Percentiles rank a stretch among this genome's conserved stretches.
Evolutionary conservation across 1,139 yeast species (phyloP).

Genomic region (Zygosaccharomyces pseudobailii): DNA sequence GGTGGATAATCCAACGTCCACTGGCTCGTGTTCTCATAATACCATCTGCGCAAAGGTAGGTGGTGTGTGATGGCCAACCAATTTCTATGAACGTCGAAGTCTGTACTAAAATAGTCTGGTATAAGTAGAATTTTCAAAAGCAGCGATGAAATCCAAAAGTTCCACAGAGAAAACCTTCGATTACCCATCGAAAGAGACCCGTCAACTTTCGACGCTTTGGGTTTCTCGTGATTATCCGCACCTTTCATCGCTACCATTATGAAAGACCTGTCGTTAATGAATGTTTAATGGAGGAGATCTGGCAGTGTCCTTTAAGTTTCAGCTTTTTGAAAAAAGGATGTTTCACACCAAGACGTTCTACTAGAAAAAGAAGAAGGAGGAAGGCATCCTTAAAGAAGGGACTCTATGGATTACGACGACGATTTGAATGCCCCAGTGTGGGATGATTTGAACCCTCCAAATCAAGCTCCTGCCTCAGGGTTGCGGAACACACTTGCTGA

Average conservation of each 20-base stretch:
- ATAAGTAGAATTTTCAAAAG: conserved; percentile 47
- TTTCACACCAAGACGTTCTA: not conserved
- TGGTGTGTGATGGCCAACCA: conserved; percentile 89
- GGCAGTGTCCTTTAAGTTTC: not conserved
- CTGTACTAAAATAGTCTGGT: conserved; percentile 49
- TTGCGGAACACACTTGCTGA: conserved; percentile 21
- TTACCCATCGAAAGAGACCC: conserved; percentile 7
- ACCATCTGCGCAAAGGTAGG: conserved; percentile 81
- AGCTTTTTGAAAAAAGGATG: not conserved
- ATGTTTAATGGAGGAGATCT: too few species aligned
- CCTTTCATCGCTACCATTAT: not conserved
- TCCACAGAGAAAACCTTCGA: conserved; percentile 50
- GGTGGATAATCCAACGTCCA: conserved; percentile 99
- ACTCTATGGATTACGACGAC: conserved; percentile 24
- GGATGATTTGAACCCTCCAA: conserved; percentile 23
- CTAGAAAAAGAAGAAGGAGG: conserved; percentile 1
- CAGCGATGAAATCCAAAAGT: conserved; percentile 59
- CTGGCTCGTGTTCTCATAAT: conserved; percentile 72
- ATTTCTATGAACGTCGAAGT: conserved; percentile 94
- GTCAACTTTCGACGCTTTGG: not conserved
- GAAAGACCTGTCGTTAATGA: too few species aligned
- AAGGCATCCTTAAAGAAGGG: conserved; percentile 6
- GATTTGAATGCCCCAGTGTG: conserved; percentile 30
- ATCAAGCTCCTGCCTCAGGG: conserved; percentile 14
- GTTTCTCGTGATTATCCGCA: conserved; percentile 1